Conservation (phyloP, 2,329 filamentous ascomycete genomes). For the Corynespora cassiicola region DNA sequence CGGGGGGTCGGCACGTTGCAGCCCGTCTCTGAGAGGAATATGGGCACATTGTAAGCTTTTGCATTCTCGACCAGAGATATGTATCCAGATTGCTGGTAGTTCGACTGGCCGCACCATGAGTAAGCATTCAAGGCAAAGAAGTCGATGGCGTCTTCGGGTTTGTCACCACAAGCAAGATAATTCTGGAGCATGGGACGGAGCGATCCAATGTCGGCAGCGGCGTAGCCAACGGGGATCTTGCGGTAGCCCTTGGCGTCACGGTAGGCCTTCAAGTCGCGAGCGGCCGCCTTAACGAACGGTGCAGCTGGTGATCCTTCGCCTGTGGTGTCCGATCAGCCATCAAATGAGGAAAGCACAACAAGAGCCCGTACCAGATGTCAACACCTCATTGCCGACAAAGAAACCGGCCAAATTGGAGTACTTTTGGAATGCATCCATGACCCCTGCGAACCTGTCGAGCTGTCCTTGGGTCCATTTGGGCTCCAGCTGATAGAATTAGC, state of each 20-base stretch:
- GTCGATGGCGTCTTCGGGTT: slow-evolving; percentile 72
- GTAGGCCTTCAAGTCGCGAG: slow-evolving; percentile 83
- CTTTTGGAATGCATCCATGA: slow-evolving; percentile 77
- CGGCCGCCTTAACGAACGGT: slow-evolving; percentile 83
- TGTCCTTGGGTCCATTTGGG: slow-evolving; percentile 78
- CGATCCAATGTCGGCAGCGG: slow-evolving; percentile 81
- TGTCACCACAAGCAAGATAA: slow-evolving; percentile 80
- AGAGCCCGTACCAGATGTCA: slow-evolving; percentile 59
- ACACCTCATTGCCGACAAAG: slow-evolving; percentile 87
- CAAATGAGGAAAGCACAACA: neutral
- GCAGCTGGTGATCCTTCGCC: slow-evolving; percentile 67
- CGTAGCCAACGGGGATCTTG: slow-evolving; percentile 84
- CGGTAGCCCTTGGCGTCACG: slow-evolving; percentile 78
- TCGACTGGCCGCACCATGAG: slow-evolving; percentile 60
- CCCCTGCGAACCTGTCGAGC: slow-evolving; percentile 69
- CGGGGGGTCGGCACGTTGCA: slow-evolving; percentile 73
- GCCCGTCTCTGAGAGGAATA: slow-evolving; percentile 77
- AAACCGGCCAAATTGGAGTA: slow-evolving; percentile 85
- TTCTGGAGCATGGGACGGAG: slow-evolving; percentile 70
- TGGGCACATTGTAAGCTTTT: slow-evolving; percentile 72
- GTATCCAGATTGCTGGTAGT: slow-evolving; percentile 73
- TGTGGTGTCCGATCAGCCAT: slow-evolving; percentile 22
- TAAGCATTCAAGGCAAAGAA: slow-evolving; percentile 90
- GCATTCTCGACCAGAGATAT: slow-evolving; percentile 70
- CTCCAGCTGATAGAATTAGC: slow-evolving; percentile 50